These are phyloP conservation scores for Peziza echinospora DNA, from an alignment of 495 filamentous ascomycete genomes.

Conservation along the genomic window DNA sequence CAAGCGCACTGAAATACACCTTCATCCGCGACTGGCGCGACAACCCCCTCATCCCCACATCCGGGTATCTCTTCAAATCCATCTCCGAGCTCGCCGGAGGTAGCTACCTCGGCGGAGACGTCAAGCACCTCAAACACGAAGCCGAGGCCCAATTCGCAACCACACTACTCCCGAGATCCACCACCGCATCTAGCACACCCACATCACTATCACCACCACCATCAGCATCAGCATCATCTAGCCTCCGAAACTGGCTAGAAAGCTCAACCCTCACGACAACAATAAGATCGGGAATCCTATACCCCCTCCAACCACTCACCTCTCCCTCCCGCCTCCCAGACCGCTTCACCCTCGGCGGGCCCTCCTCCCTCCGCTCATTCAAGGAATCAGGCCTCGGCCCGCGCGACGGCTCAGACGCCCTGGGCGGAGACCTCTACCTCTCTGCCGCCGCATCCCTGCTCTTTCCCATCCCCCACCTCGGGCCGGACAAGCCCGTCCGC, in stretches of 20 bases:
- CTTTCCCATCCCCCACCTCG: conserved; percentile 59
- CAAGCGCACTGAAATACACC: conserved; percentile 62
- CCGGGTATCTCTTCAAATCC: conserved; percentile 56
- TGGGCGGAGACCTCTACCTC: conserved; percentile 79
- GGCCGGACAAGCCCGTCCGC: conserved; percentile 59
- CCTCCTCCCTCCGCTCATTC: conserved; percentile 87
- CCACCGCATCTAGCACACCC: neutral
- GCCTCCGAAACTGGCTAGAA: neutral
- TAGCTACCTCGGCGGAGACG: conserved; percentile 68
- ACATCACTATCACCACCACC: neutral
- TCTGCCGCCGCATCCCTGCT: conserved; percentile 69
- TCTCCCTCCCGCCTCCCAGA: conserved; percentile 66
- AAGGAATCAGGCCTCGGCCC: conserved; percentile 71
- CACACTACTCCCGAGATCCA: conserved; percentile 27
- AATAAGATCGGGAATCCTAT: conserved; percentile 34
- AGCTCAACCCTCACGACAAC: conserved; percentile 24
- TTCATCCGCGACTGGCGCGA: conserved; percentile 63
- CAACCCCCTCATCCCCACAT: conserved; percentile 56
- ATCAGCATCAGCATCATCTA: neutral
- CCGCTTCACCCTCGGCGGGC: conserved; percentile 83
- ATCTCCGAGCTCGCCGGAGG: conserved; percentile 67
- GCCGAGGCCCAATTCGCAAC: conserved; percentile 54
- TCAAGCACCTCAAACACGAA: conserved; percentile 74
- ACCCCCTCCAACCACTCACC: conserved; percentile 28
- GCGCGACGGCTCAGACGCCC: conserved; percentile 58